These are phyloP conservation scores for Fusarium sp. DNA, from an alignment of 2,329 filamentous ascomycete species.

Conservation along the genomic window DNA sequence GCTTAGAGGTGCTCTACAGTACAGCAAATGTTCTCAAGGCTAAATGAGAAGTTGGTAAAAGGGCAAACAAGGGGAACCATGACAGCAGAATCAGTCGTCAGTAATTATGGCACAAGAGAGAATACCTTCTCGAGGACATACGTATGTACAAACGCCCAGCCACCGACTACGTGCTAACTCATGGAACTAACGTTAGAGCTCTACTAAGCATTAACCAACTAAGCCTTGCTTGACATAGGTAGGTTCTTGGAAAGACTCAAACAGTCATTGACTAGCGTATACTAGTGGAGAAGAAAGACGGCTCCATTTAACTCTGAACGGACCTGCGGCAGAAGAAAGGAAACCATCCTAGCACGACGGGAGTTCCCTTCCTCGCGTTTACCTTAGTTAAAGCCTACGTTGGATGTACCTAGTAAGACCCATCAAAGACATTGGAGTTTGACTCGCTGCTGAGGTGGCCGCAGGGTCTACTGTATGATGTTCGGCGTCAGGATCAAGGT, in stretches of 20 bases:
- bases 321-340: conserved; percentile 10
- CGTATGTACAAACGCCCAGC: not conserved
- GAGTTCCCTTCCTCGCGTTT: conserved; percentile 32
- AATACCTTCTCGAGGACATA: not conserved
- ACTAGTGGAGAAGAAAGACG: not conserved
- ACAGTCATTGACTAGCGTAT: not conserved
- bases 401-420: conserved; percentile 1
- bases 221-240: not conserved
- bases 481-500: not conserved
- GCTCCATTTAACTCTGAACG: conserved; percentile 1
- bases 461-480: not conserved
- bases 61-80: not conserved
- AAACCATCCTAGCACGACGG: conserved; percentile 30
- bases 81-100: not conserved
- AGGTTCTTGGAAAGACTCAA: not conserved
- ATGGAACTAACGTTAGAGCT: not conserved
- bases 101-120: not conserved
- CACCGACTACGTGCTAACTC: not conserved
- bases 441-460: not conserved
- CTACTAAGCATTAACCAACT: not conserved
- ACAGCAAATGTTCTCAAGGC: not conserved
- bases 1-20: conserved; percentile 5
- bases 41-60: not conserved
- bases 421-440: conserved; percentile 15
- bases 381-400: not conserved